phyloP scores from a whole-genome alignment of 208 protist species.

The Trypanosoma conorhini region DNA sequence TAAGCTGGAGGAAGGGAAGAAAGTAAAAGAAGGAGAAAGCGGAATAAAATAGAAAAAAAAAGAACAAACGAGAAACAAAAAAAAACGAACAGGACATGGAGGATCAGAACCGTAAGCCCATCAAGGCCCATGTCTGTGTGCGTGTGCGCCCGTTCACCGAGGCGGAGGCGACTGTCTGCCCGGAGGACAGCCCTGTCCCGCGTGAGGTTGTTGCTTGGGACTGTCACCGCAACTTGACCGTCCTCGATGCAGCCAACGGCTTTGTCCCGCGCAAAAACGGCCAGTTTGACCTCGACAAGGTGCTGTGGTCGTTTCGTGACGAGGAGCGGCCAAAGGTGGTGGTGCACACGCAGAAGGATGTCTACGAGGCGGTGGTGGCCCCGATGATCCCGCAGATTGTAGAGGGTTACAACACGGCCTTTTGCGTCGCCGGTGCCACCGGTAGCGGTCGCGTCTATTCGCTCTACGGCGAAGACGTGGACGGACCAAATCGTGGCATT shows the following conservation, averaged over 20 bases:
- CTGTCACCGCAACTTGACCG: slow-evolving; percentile 46
- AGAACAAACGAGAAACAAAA: slow-evolving; percentile 20
- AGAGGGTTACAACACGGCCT: slow-evolving; percentile 80
- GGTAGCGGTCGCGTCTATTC: slow-evolving; percentile 71
- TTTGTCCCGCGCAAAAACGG: slow-evolving; percentile 71
- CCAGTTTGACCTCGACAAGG: slow-evolving; percentile 50
- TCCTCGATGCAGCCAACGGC: slow-evolving; percentile 66
- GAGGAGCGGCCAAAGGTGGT: slow-evolving; percentile 30
- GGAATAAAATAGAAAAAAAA: slow-evolving; percentile 14
- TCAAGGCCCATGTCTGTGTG: slow-evolving; percentile 52
- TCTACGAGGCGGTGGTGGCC: slow-evolving; percentile 61
- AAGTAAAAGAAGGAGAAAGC: slow-evolving; percentile 1
- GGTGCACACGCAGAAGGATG: slow-evolving; percentile 64
- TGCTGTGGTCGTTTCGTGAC: slow-evolving; percentile 78
- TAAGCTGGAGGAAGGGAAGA: background rate
- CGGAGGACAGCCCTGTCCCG: slow-evolving; percentile 65
- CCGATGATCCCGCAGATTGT: slow-evolving; percentile 66
- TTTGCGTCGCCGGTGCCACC: slow-evolving; percentile 59
- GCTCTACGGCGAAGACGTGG: slow-evolving; percentile 70
- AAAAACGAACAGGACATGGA: slow-evolving; percentile 6
- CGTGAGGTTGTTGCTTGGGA: slow-evolving; percentile 71
- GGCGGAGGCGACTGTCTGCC: slow-evolving; percentile 64
- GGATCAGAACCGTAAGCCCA: slow-evolving; percentile 11
- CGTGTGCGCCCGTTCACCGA: slow-evolving; percentile 78
- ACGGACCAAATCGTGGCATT: slow-evolving; percentile 57